These are phyloP conservation scores for Botrytis byssoidea DNA, from an alignment of 2,329 filamentous ascomycete genomes.

Conservation along the genomic window DNA sequence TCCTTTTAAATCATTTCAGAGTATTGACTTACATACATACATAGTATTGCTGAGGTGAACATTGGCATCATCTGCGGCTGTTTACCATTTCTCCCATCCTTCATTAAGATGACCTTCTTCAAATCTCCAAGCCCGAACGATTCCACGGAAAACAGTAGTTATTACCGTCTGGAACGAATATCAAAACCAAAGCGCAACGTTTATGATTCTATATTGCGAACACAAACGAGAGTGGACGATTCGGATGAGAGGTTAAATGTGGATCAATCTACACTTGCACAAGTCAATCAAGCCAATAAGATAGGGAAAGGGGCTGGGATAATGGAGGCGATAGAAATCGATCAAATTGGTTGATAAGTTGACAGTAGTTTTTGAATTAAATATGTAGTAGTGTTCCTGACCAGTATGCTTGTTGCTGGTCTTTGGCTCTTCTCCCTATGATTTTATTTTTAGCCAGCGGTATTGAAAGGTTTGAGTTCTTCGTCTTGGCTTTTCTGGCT, in stretches of 20 bases:
- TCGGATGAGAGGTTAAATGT: background rate
- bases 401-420: background rate
- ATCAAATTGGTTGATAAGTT: background rate
- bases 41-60: background rate
- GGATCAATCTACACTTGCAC: background rate
- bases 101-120: background rate
- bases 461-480: background rate
- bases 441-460: background rate
- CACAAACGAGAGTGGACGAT: background rate
- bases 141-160: background rate
- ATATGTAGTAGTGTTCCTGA: background rate
- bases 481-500: background rate
- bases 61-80: conserved; percentile 9
- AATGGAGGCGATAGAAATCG: background rate
- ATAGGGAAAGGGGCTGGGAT: background rate
- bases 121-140: background rate
- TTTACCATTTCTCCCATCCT: background rate
- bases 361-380: background rate
- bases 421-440: background rate
- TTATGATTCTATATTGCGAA: conserved; percentile 5
- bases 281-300: background rate
- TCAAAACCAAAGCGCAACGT: background rate
- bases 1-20: background rate
- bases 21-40: background rate
- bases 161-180: background rate